Conservation (phyloP, 1,284 basidiomycete species). For the Ustilago curta region DNA sequence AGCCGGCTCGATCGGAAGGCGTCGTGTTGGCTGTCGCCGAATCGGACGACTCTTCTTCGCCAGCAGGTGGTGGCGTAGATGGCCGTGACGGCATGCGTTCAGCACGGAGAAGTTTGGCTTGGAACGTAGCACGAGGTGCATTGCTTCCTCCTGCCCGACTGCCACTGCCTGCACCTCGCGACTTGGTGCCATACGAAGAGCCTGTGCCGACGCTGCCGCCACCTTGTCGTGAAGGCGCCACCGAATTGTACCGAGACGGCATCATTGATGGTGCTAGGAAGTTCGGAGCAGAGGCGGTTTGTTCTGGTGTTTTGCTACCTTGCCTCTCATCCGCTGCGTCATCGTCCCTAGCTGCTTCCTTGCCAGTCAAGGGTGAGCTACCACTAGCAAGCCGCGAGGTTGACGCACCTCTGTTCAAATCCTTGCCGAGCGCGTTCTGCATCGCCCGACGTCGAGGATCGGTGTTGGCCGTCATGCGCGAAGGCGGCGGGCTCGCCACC, state of each 20-base stretch:
- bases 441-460: constrained; percentile 48
- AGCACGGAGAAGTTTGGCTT: constrained; percentile 42
- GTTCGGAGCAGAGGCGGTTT: constrained; percentile 33
- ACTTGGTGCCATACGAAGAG: constrained; percentile 42
- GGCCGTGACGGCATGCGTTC: constrained; percentile 50
- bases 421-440: constrained; percentile 42
- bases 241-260: constrained; percentile 38
- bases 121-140: constrained; percentile 48
- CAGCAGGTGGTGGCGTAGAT: constrained; percentile 30
- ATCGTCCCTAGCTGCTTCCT: constrained; percentile 26
- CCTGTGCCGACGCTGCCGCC: constrained; percentile 40
- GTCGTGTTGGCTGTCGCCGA: constrained; percentile 37
- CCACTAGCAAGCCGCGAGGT: constrained; percentile 24
- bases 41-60: constrained; percentile 34
- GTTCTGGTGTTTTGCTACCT: constrained; percentile 29
- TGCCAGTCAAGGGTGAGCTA: constrained; percentile 35
- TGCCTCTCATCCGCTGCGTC: constrained; percentile 14
- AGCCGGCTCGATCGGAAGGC: constrained; percentile 42
- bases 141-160: constrained; percentile 30
- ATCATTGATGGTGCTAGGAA: constrained; percentile 37
- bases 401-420: constrained; percentile 16
- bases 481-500: constrained; percentile 46
- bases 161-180: constrained; percentile 20
- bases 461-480: constrained; percentile 38
- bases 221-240: constrained; percentile 44